phyloP scores from a whole-genome alignment of 2,329 filamentous ascomycete genomes.

The Ophiostoma angusticollis region DNA sequence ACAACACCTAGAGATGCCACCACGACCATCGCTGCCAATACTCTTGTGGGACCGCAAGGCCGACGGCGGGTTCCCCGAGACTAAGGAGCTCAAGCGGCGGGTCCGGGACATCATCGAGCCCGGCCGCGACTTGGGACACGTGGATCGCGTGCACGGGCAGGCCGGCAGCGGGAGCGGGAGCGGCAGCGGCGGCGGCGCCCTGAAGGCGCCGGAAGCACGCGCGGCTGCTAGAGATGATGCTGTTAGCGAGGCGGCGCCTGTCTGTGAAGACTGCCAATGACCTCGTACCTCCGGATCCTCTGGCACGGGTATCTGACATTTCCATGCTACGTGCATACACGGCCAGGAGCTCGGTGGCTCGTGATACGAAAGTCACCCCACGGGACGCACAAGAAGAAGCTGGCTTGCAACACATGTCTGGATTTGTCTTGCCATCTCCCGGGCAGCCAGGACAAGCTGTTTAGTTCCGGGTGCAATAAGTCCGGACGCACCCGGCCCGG shows the following conservation, averaged over 20 bases:
- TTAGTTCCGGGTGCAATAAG: no score
- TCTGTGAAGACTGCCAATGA: constrained; percentile 26
- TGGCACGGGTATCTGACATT: background rate
- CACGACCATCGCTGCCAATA: constrained; percentile 20
- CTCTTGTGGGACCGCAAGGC: constrained; percentile 78
- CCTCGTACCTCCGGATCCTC: no score
- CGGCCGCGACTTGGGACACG: constrained; percentile 65
- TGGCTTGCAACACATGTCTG: no score
- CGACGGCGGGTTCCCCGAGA: constrained; percentile 87
- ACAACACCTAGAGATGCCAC: no score
- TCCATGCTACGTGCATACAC: background rate
- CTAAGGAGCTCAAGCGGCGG: constrained; percentile 76
- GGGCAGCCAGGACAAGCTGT: no score
- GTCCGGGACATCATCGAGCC: constrained; percentile 77
- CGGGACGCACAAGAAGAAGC: no score
- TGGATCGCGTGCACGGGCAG: constrained; percentile 41
- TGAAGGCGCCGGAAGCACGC: background rate
- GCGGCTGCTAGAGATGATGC: background rate
- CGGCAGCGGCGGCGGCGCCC: constrained; percentile 1
- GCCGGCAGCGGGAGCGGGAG: background rate
- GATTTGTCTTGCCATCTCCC: no score
- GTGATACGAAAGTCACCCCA: no score
- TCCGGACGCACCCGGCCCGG: no score
- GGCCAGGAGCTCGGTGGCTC: no score
- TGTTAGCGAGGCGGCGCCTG: constrained; percentile 7